phyloP scores from a whole-genome alignment of 2,329 filamentous ascomycete genomes.

The Stachybotrys elegans region DNA sequence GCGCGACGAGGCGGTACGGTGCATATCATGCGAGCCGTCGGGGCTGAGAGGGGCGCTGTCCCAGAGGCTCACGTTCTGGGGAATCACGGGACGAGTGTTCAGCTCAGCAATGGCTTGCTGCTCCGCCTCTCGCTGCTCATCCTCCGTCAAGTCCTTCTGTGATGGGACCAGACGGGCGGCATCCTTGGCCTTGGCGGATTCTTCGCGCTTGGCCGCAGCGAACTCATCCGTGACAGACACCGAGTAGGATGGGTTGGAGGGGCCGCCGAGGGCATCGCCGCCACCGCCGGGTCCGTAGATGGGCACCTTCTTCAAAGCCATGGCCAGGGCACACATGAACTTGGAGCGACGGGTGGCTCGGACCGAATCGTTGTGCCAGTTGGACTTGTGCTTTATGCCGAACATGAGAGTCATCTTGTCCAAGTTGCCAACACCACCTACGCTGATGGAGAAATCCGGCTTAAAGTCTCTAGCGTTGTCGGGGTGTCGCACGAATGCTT shows the following conservation, averaged over 20 bases:
- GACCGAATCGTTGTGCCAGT: conserved; percentile 83
- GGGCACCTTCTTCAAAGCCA: conserved; percentile 80
- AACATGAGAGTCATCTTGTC: conserved; percentile 82
- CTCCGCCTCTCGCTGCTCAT: conserved; percentile 30
- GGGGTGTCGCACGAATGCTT: conserved; percentile 73
- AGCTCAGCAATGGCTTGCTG: conserved; percentile 39
- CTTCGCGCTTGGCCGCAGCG: conserved; percentile 59
- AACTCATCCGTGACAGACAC: conserved; percentile 68
- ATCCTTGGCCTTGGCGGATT: conserved; percentile 56
- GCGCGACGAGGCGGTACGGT: conserved; percentile 6
- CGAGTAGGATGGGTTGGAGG: conserved; percentile 75
- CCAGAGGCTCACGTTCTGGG: conserved; percentile 17
- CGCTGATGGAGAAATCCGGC: conserved; percentile 72
- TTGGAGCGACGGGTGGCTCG: conserved; percentile 81
- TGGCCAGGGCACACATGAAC: conserved; percentile 90
- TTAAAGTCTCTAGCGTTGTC: conserved; percentile 92
- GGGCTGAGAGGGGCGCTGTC: no score
- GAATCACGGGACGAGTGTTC: conserved; percentile 30
- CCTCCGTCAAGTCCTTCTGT: conserved; percentile 19
- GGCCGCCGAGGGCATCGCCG: conserved; percentile 53
- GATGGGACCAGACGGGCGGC: conserved; percentile 59
- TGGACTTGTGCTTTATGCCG: conserved; percentile 86
- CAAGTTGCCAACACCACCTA: conserved; percentile 75
- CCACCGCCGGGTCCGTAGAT: conserved; percentile 79
- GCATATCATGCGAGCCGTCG: background rate